Evolutionary conservation across 805 yeast genomes (phyloP).

Genomic region (Suhomyces prunicola): DNA sequence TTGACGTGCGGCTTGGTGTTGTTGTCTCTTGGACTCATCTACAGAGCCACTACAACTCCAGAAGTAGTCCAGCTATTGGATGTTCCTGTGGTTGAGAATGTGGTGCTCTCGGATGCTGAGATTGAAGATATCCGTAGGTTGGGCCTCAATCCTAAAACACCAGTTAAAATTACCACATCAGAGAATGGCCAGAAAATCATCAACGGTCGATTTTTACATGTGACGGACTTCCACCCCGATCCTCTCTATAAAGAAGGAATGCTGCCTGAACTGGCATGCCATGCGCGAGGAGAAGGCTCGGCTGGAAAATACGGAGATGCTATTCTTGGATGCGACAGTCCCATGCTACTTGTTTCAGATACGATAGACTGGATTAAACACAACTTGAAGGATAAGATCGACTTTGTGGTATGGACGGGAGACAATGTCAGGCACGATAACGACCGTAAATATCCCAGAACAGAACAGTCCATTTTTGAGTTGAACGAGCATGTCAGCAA

Average conservation of each 20-base stretch:
- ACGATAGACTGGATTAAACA: conserved; percentile 66
- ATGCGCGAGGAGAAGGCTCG: conserved; percentile 43
- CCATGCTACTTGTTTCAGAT: conserved; percentile 54
- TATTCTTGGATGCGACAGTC: conserved; percentile 73
- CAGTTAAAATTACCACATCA: conserved; percentile 21
- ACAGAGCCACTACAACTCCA: not conserved
- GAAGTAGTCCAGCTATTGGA: not conserved
- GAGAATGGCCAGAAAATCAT: conserved; percentile 30
- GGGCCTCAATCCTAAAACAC: conserved; percentile 35
- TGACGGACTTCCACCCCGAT: conserved; percentile 88
- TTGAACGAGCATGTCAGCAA: conserved; percentile 60
- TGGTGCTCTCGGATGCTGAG: not conserved
- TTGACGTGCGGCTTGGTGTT: not conserved
- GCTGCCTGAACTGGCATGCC: conserved; percentile 53
- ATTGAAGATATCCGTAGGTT: conserved; percentile 11
- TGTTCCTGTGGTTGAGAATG: not conserved
- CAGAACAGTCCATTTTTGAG: conserved; percentile 66
- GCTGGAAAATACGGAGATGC: conserved; percentile 77
- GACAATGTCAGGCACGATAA: conserved; percentile 85
- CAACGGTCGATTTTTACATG: conserved; percentile 80
- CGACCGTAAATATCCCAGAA: conserved; percentile 70
- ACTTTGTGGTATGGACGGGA: conserved; percentile 88
- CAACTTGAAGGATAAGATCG: conserved; percentile 71
- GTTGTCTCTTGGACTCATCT: not conserved
- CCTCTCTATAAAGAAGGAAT: conserved; percentile 56